Conservation (phyloP, 352 stramenopile genomes). For the Pythium guiyangense region DNA sequence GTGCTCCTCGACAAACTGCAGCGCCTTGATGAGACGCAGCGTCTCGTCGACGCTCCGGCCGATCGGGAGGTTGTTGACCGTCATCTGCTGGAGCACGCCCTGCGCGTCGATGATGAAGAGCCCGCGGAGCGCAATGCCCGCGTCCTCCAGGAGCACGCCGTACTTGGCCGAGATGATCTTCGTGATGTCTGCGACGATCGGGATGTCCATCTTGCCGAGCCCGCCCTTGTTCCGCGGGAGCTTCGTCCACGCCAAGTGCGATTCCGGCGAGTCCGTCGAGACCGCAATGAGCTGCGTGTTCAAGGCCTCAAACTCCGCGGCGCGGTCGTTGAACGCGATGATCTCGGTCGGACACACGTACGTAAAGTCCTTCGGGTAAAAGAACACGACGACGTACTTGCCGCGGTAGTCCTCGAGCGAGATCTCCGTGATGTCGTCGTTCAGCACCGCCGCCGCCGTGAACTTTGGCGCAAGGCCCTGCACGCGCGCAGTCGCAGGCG, state of each 20-base stretch:
- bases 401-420: slow-evolving; percentile 80
- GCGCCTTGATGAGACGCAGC: slow-evolving; percentile 88
- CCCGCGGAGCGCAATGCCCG: slow-evolving; percentile 82
- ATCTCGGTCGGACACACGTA: slow-evolving; percentile 91
- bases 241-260: slow-evolving; percentile 88
- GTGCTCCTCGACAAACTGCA: slow-evolving; percentile 92
- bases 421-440: slow-evolving; percentile 83
- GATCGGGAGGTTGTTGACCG: slow-evolving; percentile 91
- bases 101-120: slow-evolving; percentile 94
- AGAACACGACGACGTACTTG: slow-evolving; percentile 90
- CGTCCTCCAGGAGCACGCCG: slow-evolving; percentile 84
- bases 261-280: slow-evolving; percentile 89
- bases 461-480: slow-evolving; percentile 68
- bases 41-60: slow-evolving; percentile 91
- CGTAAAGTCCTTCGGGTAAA: slow-evolving; percentile 91
- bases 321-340: slow-evolving; percentile 87
- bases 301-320: slow-evolving; percentile 75
- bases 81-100: slow-evolving; percentile 83
- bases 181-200: slow-evolving; percentile 91
- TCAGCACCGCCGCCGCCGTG: slow-evolving; percentile 63
- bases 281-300: slow-evolving; percentile 87
- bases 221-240: slow-evolving; percentile 88
- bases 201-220: slow-evolving; percentile 91
- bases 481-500: slow-evolving; percentile 45
- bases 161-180: slow-evolving; percentile 92